phyloP scores from a whole-genome alignment of 371 early-diverging fungal genomes.

The Phascolomyces articulosus region DNA sequence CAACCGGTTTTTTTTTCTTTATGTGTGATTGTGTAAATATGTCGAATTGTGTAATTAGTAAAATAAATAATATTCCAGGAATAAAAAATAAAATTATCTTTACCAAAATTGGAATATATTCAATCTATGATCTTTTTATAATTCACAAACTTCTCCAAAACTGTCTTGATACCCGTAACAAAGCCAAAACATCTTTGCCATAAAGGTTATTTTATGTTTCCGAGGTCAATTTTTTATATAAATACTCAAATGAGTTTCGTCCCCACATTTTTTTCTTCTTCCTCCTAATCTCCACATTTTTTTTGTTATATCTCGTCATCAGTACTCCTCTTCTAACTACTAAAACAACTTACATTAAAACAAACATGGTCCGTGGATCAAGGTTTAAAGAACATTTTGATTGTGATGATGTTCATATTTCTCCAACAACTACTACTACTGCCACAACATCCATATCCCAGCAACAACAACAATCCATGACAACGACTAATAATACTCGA shows the following conservation, averaged over 20 bases:
- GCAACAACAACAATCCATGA: neutral
- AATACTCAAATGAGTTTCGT: neutral
- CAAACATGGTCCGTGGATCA: conserved; percentile 6
- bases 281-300: neutral
- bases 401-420: neutral
- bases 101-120: too few species aligned
- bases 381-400: conserved; percentile 8
- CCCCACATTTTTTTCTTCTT: neutral
- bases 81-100: too few species aligned
- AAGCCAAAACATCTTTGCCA: neutral
- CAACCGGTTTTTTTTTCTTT: too few species aligned
- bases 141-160: neutral
- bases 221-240: neutral
- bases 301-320: neutral
- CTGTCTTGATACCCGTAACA: neutral
- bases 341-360: neutral
- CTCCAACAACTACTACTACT: neutral
- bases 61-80: too few species aligned
- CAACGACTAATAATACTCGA: neutral
- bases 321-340: neutral
- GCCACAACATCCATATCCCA: neutral
- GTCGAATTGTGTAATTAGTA: too few species aligned
- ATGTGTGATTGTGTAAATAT: too few species aligned
- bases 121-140: too few species aligned
- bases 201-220: neutral